phyloP scores from a whole-genome alignment of 1,284 basidiomycete genomes.

The Coniferiporia weirii region DNA sequence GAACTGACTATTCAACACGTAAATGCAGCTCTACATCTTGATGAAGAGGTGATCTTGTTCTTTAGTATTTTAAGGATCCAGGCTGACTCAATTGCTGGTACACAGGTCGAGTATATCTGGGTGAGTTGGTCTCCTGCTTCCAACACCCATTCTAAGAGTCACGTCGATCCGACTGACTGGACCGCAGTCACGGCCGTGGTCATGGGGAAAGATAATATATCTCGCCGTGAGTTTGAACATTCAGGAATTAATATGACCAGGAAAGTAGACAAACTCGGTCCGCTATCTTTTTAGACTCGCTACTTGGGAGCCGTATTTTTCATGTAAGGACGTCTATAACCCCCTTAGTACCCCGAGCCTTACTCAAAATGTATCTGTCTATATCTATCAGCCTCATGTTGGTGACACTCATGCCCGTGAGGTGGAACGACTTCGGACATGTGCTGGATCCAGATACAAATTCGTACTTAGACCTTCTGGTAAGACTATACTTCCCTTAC shows the following conservation, averaged over 20 bases:
- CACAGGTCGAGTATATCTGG: constrained; percentile 10
- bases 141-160: too few species aligned
- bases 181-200: background rate
- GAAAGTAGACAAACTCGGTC: background rate
- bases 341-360: background rate
- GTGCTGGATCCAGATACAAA: background rate
- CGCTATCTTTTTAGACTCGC: background rate
- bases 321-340: background rate
- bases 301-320: constrained; percentile 4
- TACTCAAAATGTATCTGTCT: background rate
- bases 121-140: background rate
- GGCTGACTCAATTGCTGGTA: background rate
- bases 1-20: too few species aligned
- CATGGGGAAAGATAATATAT: constrained; percentile 2
- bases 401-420: background rate
- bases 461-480: background rate
- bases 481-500: background rate
- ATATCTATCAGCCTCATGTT: background rate
- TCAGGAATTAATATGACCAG: background rate
- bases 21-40: background rate
- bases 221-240: background rate
- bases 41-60: background rate
- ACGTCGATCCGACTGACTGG: background rate
- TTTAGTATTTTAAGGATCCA: background rate
- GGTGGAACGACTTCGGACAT: constrained; percentile 1